These are phyloP conservation scores for Skeletonema menzelii DNA, from an alignment of 108 stramenopile species.

Conservation along the genomic window DNA sequence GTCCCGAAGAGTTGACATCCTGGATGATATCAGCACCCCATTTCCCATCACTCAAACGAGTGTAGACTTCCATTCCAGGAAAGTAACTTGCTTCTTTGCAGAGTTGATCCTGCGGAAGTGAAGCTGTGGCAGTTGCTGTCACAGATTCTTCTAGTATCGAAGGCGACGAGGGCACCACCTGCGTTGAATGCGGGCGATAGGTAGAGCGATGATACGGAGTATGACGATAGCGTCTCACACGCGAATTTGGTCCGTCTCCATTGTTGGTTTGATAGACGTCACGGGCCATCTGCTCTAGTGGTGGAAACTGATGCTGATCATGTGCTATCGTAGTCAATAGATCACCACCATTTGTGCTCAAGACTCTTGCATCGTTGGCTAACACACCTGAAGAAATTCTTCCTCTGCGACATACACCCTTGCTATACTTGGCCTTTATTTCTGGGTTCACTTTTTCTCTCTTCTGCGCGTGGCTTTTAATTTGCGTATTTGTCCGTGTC, in stretches of 20 bases:
- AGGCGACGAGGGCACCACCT: not conserved
- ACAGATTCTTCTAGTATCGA: not conserved
- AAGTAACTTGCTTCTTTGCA: not conserved
- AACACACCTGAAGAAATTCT: conserved; percentile 23
- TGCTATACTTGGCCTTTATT: conserved; percentile 28
- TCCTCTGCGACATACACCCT: conserved; percentile 15
- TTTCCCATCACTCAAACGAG: not conserved
- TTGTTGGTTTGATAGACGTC: conserved; percentile 39
- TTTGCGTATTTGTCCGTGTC: conserved; percentile 41
- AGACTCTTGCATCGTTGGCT: conserved; percentile 6
- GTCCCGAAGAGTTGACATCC: conserved; percentile 6
- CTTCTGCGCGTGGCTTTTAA: conserved; percentile 40
- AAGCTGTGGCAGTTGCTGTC: not conserved
- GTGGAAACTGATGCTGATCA: conserved; percentile 5
- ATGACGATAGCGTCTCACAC: conserved; percentile 20
- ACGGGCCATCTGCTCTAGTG: conserved; percentile 22
- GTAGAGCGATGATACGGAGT: not conserved
- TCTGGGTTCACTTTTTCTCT: conserved; percentile 34
- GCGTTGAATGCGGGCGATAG: not conserved
- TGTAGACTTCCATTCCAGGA: conserved; percentile 32
- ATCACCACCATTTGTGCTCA: not conserved
- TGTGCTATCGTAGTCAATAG: not conserved
- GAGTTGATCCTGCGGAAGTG: not conserved
- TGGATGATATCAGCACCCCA: conserved; percentile 19
- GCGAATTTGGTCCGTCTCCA: conserved; percentile 26